phyloP scores from a whole-genome alignment of 805 yeast genomes.

The Maudiozyma bulderi region DNA sequence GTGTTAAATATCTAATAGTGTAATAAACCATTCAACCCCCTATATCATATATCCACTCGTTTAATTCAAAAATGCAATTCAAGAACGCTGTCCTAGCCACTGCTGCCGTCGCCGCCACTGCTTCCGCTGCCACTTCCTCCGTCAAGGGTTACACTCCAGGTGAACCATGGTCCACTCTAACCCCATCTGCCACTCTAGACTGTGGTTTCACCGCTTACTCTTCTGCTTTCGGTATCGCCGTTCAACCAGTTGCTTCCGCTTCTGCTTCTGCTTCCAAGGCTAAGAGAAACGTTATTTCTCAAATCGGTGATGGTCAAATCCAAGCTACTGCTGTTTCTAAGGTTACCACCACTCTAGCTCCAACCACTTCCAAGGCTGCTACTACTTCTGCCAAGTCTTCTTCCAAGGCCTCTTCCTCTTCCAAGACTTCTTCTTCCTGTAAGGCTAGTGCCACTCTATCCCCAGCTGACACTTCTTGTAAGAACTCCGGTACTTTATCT shows the following conservation, averaged over 20 bases:
- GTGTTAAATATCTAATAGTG: too few relatives aligned
- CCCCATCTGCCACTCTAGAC: slow-evolving; percentile 47
- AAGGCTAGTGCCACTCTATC: slow-evolving; percentile 19
- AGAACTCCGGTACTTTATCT: slow-evolving; percentile 36
- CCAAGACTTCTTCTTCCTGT: slow-evolving; percentile 13
- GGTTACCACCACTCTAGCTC: slow-evolving; percentile 8
- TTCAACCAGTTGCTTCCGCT: slow-evolving; percentile 36
- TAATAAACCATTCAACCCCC: too few relatives aligned
- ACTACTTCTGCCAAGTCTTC: slow-evolving; percentile 24
- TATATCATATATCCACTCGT: too few relatives aligned
- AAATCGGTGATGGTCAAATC: slow-evolving; percentile 55
- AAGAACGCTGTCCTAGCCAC: slow-evolving; percentile 14
- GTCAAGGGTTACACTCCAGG: slow-evolving; percentile 16
- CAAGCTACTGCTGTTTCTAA: slow-evolving; percentile 27
- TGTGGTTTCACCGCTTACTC: slow-evolving; percentile 51
- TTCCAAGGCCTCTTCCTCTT: slow-evolving; percentile 13
- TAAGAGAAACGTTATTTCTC: slow-evolving; percentile 39
- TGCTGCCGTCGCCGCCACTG: slow-evolving; percentile 15
- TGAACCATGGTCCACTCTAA: slow-evolving; percentile 54
- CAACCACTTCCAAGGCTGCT: slow-evolving; percentile 22
- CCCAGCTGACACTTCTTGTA: slow-evolving; percentile 27
- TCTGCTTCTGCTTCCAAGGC: slow-evolving; percentile 13
- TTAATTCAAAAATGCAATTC: slow-evolving; percentile 17
- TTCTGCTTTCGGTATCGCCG: slow-evolving; percentile 58
- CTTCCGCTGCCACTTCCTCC: slow-evolving; percentile 11